Base-by-base conservation (phyloP, 1,284 basidiomycete genomes). In the Fistulinella staudtii region DNA sequence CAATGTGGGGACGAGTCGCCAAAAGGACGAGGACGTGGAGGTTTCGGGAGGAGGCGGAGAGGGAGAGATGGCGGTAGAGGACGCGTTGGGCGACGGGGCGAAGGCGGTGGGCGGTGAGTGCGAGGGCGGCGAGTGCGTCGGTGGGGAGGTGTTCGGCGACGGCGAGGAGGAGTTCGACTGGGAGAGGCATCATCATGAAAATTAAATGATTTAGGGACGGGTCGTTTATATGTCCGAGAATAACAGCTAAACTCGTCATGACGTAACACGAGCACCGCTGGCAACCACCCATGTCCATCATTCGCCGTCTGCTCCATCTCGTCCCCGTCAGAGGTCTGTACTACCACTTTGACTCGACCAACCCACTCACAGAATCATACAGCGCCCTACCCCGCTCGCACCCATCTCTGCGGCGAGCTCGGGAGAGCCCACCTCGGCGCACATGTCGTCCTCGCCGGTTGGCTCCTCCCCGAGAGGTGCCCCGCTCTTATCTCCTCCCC, bases 401-500 rank as follows among this genome's bases (percentile, higher is more conserved):
- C 85, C 5, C 88, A 92, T 60, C 67, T 65, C 31, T 87, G 85
- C 58, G 80, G 77, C 34, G 68, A 79, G 13, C 73, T 93, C 47
- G 70, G 74, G 50, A 57, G 74, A 36, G 55, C 58, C 18, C 71
- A 85, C 60, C 76, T 70, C 41, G 86, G 82, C 49, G 57, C 70
- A 27, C 63, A 62, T 43, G 86, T 93, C 52, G 72, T 83, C 50
- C 70, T 94, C 37, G 74, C 85, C 15, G 91, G 91, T 30, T 90
- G 86, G 84, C 68, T 91, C 53, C 77, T 85, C 51, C 75, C 81
- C 49, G 80, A 80, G 63, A 79, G 89, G 80, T 86, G 65, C 70
- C 69, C 71, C 53, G 58, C 13, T 11, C 55, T 52, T 58, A 57
- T 55, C 52, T 41, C 39, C 39, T 58, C 55, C 58, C 68, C 58